Percentiles rank a stretch among this genome's conserved stretches.
phyloP scores from a whole-genome alignment of 768 basidiomycete genomes.

The Boletus pseudo-olivaceus region DNA sequence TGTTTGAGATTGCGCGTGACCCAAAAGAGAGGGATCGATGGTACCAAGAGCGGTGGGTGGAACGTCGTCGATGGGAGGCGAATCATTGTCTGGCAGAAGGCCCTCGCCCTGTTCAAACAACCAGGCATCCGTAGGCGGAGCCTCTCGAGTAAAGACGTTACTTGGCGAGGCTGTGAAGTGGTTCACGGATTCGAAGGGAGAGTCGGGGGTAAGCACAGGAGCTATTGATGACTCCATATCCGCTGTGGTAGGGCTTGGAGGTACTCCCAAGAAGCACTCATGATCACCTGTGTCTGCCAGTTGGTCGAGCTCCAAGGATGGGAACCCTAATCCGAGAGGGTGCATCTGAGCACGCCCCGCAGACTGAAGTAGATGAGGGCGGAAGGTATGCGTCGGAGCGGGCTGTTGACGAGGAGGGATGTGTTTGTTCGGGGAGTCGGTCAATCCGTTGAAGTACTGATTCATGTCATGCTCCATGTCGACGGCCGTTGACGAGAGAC shows the following conservation, averaged over 20 bases:
- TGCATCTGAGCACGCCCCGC: background rate
- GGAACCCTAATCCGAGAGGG: conserved; percentile 3
- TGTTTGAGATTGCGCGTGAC: conserved; percentile 6
- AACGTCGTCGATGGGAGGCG: background rate
- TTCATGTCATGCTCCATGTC: conserved; percentile 26
- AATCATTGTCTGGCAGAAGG: background rate
- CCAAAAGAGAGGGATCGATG: conserved; percentile 32
- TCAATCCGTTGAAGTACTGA: conserved; percentile 26
- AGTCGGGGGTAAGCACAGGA: background rate
- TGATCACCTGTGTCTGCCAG: conserved; percentile 3
- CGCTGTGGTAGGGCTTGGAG: conserved; percentile 21
- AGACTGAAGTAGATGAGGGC: conserved; percentile 5
- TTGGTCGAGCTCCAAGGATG: conserved; percentile 7
- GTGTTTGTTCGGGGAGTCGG: conserved; percentile 19
- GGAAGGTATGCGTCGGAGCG: conserved; percentile 5
- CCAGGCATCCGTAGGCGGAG: conserved; percentile 3
- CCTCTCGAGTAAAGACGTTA: background rate
- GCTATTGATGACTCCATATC: background rate
- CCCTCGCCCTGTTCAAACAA: conserved; percentile 2
- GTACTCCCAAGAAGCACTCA: conserved; percentile 27
- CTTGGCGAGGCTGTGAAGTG: conserved; percentile 3
- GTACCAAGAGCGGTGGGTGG: conserved; percentile 10
- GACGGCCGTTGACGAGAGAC: background rate
- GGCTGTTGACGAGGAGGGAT: background rate
- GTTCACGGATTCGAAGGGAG: background rate